Percentiles rank a stretch among this genome's conserved stretches.
Conservation (phyloP, 2,329 filamentous ascomycete species). For the Aureobasidium subglaciale region DNA sequence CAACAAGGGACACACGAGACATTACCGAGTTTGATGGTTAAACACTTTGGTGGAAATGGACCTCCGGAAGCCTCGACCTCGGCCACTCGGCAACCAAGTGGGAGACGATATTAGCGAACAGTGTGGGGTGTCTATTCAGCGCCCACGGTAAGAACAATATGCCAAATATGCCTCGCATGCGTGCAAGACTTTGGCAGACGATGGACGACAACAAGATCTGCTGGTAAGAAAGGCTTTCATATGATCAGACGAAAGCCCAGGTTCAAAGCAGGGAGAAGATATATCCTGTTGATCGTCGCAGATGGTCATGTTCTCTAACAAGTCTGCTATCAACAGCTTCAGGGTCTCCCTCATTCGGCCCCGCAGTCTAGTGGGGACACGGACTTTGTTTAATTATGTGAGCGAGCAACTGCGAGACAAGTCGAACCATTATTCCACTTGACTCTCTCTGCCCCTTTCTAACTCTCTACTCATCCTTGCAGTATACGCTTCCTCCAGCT, state of each 20-base stretch:
- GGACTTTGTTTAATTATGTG: constrained; percentile 12
- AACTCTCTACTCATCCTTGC: background rate
- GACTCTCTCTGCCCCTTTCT: background rate
- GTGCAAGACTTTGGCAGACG: too few species aligned
- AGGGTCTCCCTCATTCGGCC: constrained; percentile 4
- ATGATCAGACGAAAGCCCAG: too few species aligned
- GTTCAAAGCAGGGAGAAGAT: too few species aligned
- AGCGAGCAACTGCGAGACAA: constrained; percentile 5
- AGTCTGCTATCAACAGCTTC: background rate
- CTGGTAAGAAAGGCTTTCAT: too few species aligned
- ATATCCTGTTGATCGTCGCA: too few species aligned
- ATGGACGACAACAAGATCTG: too few species aligned
- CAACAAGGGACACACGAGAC: background rate
- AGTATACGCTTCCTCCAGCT: too few species aligned
- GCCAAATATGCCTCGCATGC: too few species aligned
- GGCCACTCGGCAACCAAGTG: background rate
- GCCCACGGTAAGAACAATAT: too few species aligned
- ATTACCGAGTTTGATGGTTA: background rate
- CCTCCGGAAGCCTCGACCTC: constrained; percentile 4
- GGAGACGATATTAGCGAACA: background rate
- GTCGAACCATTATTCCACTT: constrained; percentile 5
- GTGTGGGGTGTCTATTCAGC: too few species aligned
- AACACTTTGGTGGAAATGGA: background rate
- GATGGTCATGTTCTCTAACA: too few species aligned
- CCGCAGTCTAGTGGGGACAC: constrained; percentile 1